Base-by-base conservation (phyloP, 23 red algal genomes). In the Pyropia haitanensis region DNA sequence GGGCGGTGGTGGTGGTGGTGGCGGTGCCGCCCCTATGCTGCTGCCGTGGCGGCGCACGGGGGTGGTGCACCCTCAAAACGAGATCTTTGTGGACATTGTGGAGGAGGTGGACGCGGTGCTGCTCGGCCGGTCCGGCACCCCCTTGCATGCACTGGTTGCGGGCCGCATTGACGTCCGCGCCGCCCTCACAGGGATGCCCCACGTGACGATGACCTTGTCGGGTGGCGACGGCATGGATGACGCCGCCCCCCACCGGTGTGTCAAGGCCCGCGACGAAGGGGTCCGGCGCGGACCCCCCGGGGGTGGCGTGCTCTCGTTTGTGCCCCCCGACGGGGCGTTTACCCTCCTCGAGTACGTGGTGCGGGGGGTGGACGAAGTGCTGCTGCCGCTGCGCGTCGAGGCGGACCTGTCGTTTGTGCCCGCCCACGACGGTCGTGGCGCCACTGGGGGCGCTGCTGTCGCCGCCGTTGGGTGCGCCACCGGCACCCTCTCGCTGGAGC, bases 41-140 rank as follows among this genome's bases (percentile, higher is more conserved):
- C 50, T 66, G 48, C 54, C 81, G 8, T 87, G 81, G 81, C 81
- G 81, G 15, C 81, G 81, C 26, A 53, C 54, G 30, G 78, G 75
- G 54, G 80, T 81, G 19, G 67, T 65, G 32, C 86, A 95, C 77
- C 61, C 82, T 1, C 80, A 95, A 49, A 87, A 95, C 53, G 90
- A 95, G 48, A 80, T 95, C 27, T 95, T 95, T 67, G 75, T 95
- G 5, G 90, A 95, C 61, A 78, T 95, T 23, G 64, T 80, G 21
- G 90, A 95, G 60, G 79, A 69, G 3, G 64, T 95, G 51, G 72
- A 87, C 51, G 81, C 80, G 18, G 69, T 84, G 22, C 64, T 88
- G 59, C 53, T 72, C 46, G 60, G 67, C 5, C 70, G 54, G 50
- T 54, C 56, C 31, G 76, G 64, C 27, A 58, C 44, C 4, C 53